phyloP scores from a whole-genome alignment of 1,284 basidiomycete genomes.

The Ganoderma meredithae region DNA sequence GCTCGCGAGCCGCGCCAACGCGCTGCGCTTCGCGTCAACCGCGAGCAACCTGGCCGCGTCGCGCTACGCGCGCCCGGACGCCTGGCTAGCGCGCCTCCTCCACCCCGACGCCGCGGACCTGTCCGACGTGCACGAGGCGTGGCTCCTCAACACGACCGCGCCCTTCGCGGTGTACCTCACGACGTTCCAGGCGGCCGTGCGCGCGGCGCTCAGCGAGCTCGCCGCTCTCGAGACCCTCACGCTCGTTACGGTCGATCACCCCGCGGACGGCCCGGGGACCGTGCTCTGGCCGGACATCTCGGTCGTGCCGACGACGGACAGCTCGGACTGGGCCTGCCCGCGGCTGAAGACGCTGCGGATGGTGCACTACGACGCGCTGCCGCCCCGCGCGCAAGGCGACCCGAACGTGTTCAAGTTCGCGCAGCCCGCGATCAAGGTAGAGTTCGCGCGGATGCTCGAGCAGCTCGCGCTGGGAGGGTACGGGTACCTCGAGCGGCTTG shows the following conservation, averaged over 20 bases:
- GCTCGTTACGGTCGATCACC: conserved; percentile 5
- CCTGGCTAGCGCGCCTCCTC: conserved; percentile 13
- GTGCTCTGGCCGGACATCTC: conserved; percentile 7
- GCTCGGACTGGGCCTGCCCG: not conserved
- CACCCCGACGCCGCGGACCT: not conserved
- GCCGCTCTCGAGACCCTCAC: not conserved
- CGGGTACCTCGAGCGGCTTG: conserved; percentile 11
- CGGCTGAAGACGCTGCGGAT: conserved; percentile 10
- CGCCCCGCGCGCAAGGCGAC: conserved; percentile 2
- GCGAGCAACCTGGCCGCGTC: conserved; percentile 10
- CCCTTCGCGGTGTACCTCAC: conserved; percentile 1
- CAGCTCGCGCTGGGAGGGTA: conserved; percentile 13
- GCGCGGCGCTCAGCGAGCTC: not conserved
- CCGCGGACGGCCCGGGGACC: not conserved
- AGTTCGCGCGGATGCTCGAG: conserved; percentile 4
- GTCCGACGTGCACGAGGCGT: conserved; percentile 13
- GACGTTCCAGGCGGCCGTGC: not conserved
- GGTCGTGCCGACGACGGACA: conserved; percentile 1
- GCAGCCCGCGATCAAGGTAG: not conserved
- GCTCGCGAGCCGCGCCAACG: conserved; percentile 3
- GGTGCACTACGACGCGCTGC: conserved; percentile 6
- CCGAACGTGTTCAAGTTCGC: conserved; percentile 5
- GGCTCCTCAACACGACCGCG: conserved; percentile 10
- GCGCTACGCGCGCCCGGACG: conserved; percentile 1
- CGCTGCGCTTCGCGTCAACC: conserved; percentile 17